phyloP scores from a whole-genome alignment of 2,329 filamentous ascomycete genomes.

The Verticillium klebahnii region DNA sequence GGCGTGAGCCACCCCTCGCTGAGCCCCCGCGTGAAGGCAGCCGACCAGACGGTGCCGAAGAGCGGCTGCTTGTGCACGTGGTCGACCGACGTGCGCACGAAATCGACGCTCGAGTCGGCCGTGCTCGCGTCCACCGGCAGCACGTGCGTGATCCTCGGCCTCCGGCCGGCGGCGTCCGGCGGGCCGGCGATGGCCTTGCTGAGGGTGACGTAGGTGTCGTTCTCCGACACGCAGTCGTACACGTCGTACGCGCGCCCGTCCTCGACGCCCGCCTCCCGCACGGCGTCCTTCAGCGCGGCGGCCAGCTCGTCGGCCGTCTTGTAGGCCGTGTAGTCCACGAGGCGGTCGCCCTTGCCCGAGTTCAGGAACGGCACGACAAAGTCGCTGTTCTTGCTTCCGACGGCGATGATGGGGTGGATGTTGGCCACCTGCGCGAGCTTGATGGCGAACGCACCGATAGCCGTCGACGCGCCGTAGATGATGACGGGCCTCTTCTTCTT shows the following conservation, averaged over 20 bases:
- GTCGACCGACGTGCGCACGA: conserved; percentile 6
- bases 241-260: conserved; percentile 7
- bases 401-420: conserved; percentile 53
- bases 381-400: conserved; percentile 40
- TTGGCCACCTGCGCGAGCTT: conserved; percentile 45
- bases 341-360: conserved; percentile 8
- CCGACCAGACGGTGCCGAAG: conserved; percentile 10
- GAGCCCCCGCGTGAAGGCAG: conserved; percentile 10
- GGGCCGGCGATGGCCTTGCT: conserved; percentile 10
- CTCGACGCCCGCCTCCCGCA: conserved; percentile 3
- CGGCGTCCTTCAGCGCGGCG: conserved; percentile 9
- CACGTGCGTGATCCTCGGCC: conserved; percentile 11
- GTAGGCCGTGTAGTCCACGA: conserved; percentile 15
- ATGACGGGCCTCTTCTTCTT: conserved; percentile 20
- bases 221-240: conserved; percentile 13
- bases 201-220: conserved; percentile 10
- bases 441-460: conserved; percentile 52
- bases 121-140: conserved; percentile 8
- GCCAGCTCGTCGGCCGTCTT: conserved; percentile 9
- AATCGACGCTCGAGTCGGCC: conserved; percentile 10
- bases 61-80: conserved; percentile 10
- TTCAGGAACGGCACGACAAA: conserved; percentile 9
- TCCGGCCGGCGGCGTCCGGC: conserved; percentile 7
- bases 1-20: conserved; percentile 12
- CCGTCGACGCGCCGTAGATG: conserved; percentile 45